Base-by-base conservation (phyloP, 805 yeast genomes). In the Candida nitratophila region DNA sequence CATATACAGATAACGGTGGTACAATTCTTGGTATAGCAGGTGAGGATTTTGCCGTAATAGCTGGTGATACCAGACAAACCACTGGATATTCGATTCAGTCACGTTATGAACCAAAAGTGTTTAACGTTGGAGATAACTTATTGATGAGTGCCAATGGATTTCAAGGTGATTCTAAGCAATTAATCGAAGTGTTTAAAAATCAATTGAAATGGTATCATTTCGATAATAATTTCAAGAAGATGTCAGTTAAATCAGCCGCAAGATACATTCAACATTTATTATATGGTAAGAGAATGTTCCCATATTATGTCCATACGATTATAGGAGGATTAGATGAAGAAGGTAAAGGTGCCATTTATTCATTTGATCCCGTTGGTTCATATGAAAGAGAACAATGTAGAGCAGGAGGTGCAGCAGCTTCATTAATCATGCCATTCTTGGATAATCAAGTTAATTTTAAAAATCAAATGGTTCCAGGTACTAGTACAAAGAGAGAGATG, bases 41-140 rank as follows among this genome's bases (percentile, higher is more conserved):
- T 41, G 86, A 88, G 63, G 97, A 93, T 65, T 93, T 89, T 59
- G 96, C 96, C 17, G 93, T 93, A 31, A 73, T 93, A 48, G 99
- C 99, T 1, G 98, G 98, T 39, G 99, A 93, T 64, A 93, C 99
- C n/a, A 83, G 99, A 71, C 95, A 86, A 59, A 87, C 96, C 5
- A 82, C 85, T 17, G 99, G 97, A 20, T 93, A 89, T 68, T 81
- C 86, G 50, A 93, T 93, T 64, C 89, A 93, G 63, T 82, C 97
- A 10, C 81, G 99, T 60, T 82, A 85, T 63, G 93, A 87, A 63
- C 93, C 96, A 37, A 90, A 88, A 64, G 86, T 93, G 44, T 83
- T 86, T 56, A 78, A 83, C 53, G 84, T 87, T 47, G 98, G 97
- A 41, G 97, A 91, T 64, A 76, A 85, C 59, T 73, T 93, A 43